Evolutionary conservation across 2,329 filamentous ascomycete genomes (phyloP).

Genomic region (Exophiala viscosa): DNA sequence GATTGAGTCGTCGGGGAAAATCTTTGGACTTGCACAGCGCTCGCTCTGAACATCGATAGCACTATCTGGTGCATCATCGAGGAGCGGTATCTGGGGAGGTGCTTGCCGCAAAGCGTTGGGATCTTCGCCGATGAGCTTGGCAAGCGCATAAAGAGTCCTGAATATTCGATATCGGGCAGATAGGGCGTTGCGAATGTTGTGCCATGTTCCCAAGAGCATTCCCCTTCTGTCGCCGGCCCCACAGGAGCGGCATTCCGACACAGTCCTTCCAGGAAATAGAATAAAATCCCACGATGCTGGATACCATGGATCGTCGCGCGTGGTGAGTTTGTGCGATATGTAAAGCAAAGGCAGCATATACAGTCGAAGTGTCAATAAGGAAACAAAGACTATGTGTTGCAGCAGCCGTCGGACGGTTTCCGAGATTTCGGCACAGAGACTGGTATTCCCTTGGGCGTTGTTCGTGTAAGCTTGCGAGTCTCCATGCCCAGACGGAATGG

Average conservation of each 20-base stretch:
- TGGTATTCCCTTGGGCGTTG: neutral
- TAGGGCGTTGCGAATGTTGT: conserved; percentile 2
- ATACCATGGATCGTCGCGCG: conserved; percentile 12
- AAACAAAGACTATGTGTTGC: conserved; percentile 15
- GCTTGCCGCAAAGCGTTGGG: conserved; percentile 6
- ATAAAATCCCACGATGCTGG: conserved; percentile 14
- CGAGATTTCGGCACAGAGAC: conserved; percentile 33
- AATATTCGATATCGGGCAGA: conserved; percentile 6
- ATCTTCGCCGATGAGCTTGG: conserved; percentile 10
- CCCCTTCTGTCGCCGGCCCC: neutral
- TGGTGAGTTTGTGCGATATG: conserved; percentile 17
- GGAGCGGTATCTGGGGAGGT: neutral
- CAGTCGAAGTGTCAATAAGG: conserved; percentile 16
- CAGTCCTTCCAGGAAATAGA: conserved; percentile 1
- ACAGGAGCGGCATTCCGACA: conserved; percentile 2
- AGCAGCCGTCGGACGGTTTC: conserved; percentile 15
- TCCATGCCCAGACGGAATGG: neutral
- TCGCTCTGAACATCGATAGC: conserved; percentile 8
- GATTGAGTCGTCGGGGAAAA: neutral
- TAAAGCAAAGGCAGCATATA: conserved; percentile 23
- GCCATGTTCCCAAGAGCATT: conserved; percentile 1
- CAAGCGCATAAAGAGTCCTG: conserved; percentile 12
- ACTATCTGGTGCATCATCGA: neutral
- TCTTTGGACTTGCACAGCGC: neutral
- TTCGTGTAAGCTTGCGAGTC: neutral